These are phyloP conservation scores for Phytophthora megakarya DNA, from an alignment of 352 stramenopile genomes.

Conservation along the genomic window DNA sequence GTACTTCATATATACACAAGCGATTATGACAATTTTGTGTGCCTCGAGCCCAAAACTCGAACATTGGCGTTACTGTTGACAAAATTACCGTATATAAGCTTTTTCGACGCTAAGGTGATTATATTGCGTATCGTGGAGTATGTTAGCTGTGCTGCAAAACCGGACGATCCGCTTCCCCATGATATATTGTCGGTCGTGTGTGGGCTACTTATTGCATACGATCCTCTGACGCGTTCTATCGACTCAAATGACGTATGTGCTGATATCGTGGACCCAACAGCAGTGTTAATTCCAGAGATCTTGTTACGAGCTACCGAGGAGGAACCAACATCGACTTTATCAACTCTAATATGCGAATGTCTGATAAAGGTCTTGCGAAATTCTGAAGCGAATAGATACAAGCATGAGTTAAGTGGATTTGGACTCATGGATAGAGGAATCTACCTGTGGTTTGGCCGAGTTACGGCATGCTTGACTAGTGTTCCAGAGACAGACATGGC, in stretches of 20 bases:
- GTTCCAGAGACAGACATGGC: conserved; percentile 10
- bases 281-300: background rate
- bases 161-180: conserved; percentile 47
- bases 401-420: conserved; percentile 56
- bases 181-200: conserved; percentile 72
- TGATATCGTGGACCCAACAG: background rate
- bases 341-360: conserved; percentile 58
- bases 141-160: conserved; percentile 58
- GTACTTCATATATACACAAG: conserved; percentile 76
- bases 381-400: conserved; percentile 38
- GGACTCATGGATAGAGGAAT: conserved; percentile 70
- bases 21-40: conserved; percentile 74
- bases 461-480: conserved; percentile 45
- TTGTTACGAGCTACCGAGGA: conserved; percentile 9
- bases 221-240: conserved; percentile 9
- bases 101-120: conserved; percentile 67
- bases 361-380: conserved; percentile 68
- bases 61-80: conserved; percentile 70
- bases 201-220: conserved; percentile 64
- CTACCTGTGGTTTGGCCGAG: conserved; percentile 55
- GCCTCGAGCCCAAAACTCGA: conserved; percentile 72
- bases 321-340: conserved; percentile 23
- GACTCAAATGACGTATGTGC: too few species aligned
- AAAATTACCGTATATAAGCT: conserved; percentile 58
- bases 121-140: conserved; percentile 83